phyloP scores from a whole-genome alignment of 345 rosid species.

The Moricandia arvensis region DNA sequence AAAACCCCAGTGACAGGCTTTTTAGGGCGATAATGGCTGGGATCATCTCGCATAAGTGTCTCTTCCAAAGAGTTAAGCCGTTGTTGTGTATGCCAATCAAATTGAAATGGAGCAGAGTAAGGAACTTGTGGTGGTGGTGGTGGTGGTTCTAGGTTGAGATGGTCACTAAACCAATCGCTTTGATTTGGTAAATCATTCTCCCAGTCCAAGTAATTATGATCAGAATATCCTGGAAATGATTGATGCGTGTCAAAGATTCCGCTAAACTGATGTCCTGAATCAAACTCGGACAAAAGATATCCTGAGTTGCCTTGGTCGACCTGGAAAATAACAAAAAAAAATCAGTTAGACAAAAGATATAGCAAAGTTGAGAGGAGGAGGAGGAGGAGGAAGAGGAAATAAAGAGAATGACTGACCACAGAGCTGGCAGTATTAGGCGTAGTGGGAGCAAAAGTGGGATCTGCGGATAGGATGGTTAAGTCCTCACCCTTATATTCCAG shows the following conservation, averaged over 20 bases:
- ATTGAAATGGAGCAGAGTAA: background rate
- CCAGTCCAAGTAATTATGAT: too few relatives aligned
- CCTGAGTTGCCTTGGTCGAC: conserved; percentile 12
- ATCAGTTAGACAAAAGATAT: background rate
- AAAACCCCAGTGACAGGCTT: conserved; percentile 4
- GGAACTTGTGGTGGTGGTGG: background rate
- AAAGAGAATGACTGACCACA: conserved; percentile 25
- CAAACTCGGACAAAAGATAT: background rate
- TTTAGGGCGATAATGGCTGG: conserved; percentile 3
- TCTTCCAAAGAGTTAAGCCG: too few relatives aligned
- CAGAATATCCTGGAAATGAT: background rate
- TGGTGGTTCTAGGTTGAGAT: background rate
- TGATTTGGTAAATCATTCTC: background rate
- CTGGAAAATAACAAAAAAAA: background rate
- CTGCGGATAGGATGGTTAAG: background rate
- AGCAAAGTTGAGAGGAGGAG: too few relatives aligned
- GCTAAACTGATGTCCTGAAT: background rate
- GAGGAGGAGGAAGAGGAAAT: too few relatives aligned
- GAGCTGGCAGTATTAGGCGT: conserved; percentile 19
- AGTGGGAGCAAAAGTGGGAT: background rate
- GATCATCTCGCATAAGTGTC: background rate
- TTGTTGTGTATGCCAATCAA: too few relatives aligned
- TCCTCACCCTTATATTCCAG: conserved; percentile 30
- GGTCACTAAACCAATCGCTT: background rate
- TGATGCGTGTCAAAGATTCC: background rate